Base-by-base conservation (phyloP, 768 basidiomycete species). In the Termitomyces sp. region DNA sequence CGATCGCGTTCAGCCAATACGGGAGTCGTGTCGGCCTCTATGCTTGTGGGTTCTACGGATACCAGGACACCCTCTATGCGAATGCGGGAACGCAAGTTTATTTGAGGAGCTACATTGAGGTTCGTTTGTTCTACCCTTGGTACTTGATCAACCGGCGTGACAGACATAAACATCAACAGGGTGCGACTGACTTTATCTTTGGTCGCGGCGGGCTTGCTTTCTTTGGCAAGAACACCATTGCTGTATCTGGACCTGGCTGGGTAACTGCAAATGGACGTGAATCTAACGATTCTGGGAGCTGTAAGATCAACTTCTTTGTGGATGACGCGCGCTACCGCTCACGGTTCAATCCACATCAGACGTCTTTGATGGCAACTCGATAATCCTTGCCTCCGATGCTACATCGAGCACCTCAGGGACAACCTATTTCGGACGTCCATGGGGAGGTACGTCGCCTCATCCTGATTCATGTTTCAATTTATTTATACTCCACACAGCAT, bases 131-230 rank as follows among this genome's bases (percentile, higher is more conserved):
- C 9, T 29, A 9, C 29, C 9, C 9, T 29, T 9, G 29, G 9
- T 29, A 29, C 3, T 29, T 29, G 29, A 29, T n/a, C n/a, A n/a
- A n/a, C n/a, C n/a, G n/a, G n/a, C n/a, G n/a, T n/a, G n/a, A n/a
- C n/a, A n/a, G n/a, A 46, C 10, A 16, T 31, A 7, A 18, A 36
- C 7, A n/a, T 32, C n/a, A n/a, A 2, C 20, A 80, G 76, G 79
- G 78, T 31, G 78, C 77, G 0, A 68, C 68, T 1, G 79, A 82
- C 56, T 82, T 82, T 57, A 79, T 81, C 44, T 81, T 80, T 51
- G 80, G 80, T 11, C 75, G 73, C 29, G 29, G 43, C 27, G 76
- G 74, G 3, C 64, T 66, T 39, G 78, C 77, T 1, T 81, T 76
- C 64, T 81, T 81, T 50, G 78, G 75, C 10, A 72, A 74, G 1